These are phyloP conservation scores for Aspergillus asperescens DNA, from an alignment of 495 filamentous ascomycete species.

Conservation along the genomic window DNA sequence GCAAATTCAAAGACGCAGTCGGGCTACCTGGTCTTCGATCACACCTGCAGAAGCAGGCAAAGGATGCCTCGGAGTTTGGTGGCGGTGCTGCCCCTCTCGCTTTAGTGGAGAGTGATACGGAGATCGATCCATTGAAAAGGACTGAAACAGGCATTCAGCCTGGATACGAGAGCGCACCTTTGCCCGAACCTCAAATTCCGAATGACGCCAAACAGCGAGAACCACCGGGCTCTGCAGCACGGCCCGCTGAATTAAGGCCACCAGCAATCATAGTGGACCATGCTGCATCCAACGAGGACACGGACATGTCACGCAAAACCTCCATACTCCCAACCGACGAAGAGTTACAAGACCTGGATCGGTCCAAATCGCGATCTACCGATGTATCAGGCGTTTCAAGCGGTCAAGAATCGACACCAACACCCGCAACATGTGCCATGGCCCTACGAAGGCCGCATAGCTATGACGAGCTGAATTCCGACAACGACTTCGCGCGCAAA, in stretches of 20 bases:
- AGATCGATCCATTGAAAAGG: conserved; percentile 16
- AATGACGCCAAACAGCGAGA: conserved; percentile 17
- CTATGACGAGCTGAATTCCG: conserved; percentile 28
- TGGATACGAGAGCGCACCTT: conserved; percentile 22
- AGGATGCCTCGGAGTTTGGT: conserved; percentile 33
- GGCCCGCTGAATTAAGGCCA: conserved; percentile 23
- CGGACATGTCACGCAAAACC: conserved; percentile 17
- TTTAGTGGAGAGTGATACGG: conserved; percentile 33
- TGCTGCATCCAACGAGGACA: conserved; percentile 19
- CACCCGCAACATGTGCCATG: conserved; percentile 27
- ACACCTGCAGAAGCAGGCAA: conserved; percentile 41
- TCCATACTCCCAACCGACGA: conserved; percentile 20
- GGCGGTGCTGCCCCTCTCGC: conserved; percentile 29
- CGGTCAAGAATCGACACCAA: conserved; percentile 26
- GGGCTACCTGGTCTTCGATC: conserved; percentile 49
- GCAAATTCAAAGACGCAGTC: conserved; percentile 79
- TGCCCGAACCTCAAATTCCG: conserved; percentile 15
- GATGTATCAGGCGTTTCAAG: conserved; percentile 35
- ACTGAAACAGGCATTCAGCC: conserved; percentile 14
- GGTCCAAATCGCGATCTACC: conserved; percentile 29
- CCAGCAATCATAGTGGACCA: conserved; percentile 37
- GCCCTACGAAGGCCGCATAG: conserved; percentile 45
- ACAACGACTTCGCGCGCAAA: conserved; percentile 22
- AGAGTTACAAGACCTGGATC: conserved; percentile 30
- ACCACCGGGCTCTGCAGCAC: conserved; percentile 9